Percentiles rank a stretch among this genome's conserved stretches.
Evolutionary conservation across 1,139 yeast genomes (phyloP).

Genomic region (Arxiozyma heterogenica): DNA sequence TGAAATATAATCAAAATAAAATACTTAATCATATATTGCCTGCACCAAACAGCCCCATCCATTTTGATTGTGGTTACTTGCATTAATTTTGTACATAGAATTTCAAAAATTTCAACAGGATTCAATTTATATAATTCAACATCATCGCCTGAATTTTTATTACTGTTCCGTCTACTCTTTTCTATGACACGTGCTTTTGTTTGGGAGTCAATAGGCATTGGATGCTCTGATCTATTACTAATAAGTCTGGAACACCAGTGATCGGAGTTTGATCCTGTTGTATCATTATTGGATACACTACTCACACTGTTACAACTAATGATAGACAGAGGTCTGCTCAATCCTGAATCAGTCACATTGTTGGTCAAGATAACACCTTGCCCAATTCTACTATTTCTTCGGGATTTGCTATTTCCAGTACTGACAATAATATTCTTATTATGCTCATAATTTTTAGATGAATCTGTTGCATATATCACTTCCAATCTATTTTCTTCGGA

Average conservation of each 20-base stretch:
- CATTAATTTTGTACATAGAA: slow-evolving; percentile 4
- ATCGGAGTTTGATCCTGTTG: slow-evolving; percentile 6
- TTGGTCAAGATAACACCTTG: neutral
- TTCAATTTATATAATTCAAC: slow-evolving; percentile 14
- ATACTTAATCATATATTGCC: slow-evolving; percentile 24
- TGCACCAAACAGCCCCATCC: slow-evolving; percentile 27
- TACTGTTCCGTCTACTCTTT: slow-evolving; percentile 11
- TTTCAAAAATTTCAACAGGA: slow-evolving; percentile 17
- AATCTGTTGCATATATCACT: slow-evolving; percentile 24
- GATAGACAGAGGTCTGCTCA: neutral
- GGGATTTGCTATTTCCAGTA: neutral
- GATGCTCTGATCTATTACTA: slow-evolving; percentile 13
- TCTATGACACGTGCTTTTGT: slow-evolving; percentile 12
- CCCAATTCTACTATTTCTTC: neutral
- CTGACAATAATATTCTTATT: slow-evolving; percentile 8
- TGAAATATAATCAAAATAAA: slow-evolving; percentile 15
- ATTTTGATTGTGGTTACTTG: slow-evolving; percentile 13
- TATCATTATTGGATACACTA: slow-evolving; percentile 1
- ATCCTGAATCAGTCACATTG: neutral
- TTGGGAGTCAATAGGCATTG: slow-evolving; percentile 19
- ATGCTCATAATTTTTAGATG: slow-evolving; percentile 21
- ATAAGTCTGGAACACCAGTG: slow-evolving; percentile 9
- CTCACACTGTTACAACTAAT: neutral
- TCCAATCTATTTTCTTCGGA: slow-evolving; percentile 13
- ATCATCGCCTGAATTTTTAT: slow-evolving; percentile 7